Percentiles rank a stretch among this genome's conserved stretches.
Evolutionary conservation across 176 grass and related monocot genomes (phyloP).

Genomic region (Oryza meyeriana): DNA sequence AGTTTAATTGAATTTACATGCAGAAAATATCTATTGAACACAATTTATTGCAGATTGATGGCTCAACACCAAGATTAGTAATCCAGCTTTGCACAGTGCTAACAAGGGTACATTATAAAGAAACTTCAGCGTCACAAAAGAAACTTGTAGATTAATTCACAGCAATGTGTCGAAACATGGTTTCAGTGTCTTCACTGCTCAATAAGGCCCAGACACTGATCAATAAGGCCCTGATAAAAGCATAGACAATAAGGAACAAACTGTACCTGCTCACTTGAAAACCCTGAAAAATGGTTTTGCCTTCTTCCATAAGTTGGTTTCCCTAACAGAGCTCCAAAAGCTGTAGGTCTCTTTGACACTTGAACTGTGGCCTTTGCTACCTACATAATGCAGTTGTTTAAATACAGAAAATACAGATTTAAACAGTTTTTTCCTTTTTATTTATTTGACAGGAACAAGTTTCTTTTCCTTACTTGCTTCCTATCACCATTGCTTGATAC

Average conservation of each 20-base stretch:
- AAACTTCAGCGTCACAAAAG: neutral
- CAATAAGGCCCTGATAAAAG: neutral
- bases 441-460: neutral
- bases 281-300: constrained; percentile 28
- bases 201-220: too few relatives aligned
- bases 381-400: constrained; percentile 16
- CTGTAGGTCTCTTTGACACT: constrained; percentile 59
- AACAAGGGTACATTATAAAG: neutral
- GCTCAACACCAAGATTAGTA: neutral
- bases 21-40: neutral
- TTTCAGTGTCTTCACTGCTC: neutral
- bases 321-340: constrained; percentile 86
- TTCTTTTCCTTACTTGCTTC: constrained; percentile 30
- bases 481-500: constrained; percentile 24
- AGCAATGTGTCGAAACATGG: neutral
- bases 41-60: neutral
- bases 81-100: neutral
- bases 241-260: constrained; percentile 9
- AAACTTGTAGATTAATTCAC: neutral
- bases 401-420: constrained; percentile 6
- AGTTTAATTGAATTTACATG: neutral
- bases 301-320: constrained; percentile 61
- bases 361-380: constrained; percentile 65
- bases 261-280: constrained; percentile 58
- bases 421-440: neutral